A percentile compares a stretch with the other conserved stretches of the same genome.
Conservation (phyloP, 306 rosid genomes). For the Trichosanthes truncata region DNA sequence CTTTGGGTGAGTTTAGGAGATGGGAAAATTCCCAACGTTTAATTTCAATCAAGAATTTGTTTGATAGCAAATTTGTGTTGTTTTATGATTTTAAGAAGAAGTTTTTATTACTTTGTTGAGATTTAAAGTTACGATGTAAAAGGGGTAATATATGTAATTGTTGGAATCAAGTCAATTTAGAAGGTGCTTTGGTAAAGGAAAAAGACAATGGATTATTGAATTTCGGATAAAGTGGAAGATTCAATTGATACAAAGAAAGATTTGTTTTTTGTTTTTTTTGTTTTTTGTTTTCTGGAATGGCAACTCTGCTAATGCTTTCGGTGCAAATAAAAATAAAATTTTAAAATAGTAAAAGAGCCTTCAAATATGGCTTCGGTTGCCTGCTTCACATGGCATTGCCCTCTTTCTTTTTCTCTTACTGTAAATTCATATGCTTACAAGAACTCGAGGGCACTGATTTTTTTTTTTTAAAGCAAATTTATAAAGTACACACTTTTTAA, state of each 20-base stretch:
- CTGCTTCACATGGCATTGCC: background rate
- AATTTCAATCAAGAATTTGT: background rate
- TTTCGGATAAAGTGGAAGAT: background rate
- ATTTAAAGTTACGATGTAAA: too few relatives aligned
- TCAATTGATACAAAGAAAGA: background rate
- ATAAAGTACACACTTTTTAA: background rate
- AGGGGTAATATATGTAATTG: too few relatives aligned
- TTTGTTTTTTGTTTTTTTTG: background rate
- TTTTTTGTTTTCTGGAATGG: background rate
- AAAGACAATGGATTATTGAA: background rate
- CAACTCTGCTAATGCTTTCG: constrained; percentile 1
- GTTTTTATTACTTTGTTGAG: too few relatives aligned
- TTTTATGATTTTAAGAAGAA: background rate
- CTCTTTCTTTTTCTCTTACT: background rate
- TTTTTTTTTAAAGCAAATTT: background rate
- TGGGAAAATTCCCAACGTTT: background rate
- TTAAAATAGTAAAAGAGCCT: background rate
- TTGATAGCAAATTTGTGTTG: background rate
- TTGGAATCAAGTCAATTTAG: background rate
- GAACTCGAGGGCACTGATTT: background rate
- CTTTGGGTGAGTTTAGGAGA: background rate
- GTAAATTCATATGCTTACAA: background rate
- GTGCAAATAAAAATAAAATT: background rate
- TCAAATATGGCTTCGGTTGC: background rate
- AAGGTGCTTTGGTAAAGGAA: background rate